Evolutionary conservation across 2,329 filamentous ascomycete species (phyloP), one percentile per base, ranked within the genome.

Genomic region (Nigrospora oryzae): DNA sequence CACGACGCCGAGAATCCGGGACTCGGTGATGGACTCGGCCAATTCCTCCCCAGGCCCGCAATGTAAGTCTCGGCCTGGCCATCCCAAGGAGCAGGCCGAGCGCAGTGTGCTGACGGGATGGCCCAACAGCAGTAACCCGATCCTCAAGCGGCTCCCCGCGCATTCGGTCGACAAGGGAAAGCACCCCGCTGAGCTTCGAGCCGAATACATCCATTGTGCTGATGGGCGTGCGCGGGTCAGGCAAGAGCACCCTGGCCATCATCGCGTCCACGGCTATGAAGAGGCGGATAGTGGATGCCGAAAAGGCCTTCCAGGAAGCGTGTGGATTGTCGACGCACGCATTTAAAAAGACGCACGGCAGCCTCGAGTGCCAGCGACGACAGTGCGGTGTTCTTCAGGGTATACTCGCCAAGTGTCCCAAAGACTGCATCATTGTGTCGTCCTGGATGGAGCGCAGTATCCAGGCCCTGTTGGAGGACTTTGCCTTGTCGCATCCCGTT

Each of bases 221-320:
- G 15, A 75, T 86, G 17, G 86, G 86, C 2, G 80, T 88, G 45
- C 79, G 83, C 13, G 86, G 85, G 11, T 79, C 83, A 5, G 86
- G 86, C 14, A 89, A 89, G 61, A 84, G 84, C 2, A 88, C 83
- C 2, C 67, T 90, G 11, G 86, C 82, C 13, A 77, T 90, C 40
- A 87, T 90, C 49, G 82, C 84, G 6, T 84, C 84, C 0, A 81
- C 81, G 8, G 83, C 83, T 40, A 80, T 86, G 60, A 77, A 79
- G 43, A 73, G 83, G 36, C 79, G 79, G 43, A 70, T 89, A 3
- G 67, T 89, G 43, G 85, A 89, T 49, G 73, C 81, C 32, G 84
- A 89, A 51, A 72, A 74, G 36, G 72, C 74, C 39, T 90, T 91
- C 52, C 74, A 82, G 36, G 76, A 85, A 42, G 65, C 70, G 4